Conservation (phyloP, 2,329 filamentous ascomycete species). For the Beauveria brongniartii region DNA sequence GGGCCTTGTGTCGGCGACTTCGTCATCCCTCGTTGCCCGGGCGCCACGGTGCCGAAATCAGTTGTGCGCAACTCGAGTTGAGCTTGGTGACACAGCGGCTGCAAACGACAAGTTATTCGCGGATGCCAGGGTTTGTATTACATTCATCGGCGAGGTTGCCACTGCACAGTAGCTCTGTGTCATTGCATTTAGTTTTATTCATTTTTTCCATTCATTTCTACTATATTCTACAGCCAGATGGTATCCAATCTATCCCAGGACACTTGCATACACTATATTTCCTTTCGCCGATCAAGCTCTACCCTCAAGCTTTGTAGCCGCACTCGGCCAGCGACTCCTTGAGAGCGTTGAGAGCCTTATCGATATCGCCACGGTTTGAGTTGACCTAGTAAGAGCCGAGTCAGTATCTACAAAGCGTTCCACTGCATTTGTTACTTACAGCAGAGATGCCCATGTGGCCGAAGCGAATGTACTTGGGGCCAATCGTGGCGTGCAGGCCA, state of each 20-base stretch:
- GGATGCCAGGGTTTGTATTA: background rate
- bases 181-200: background rate
- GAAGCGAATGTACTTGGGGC: constrained; percentile 85
- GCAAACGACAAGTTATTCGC: background rate
- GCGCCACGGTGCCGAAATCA: background rate
- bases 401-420: constrained; percentile 15
- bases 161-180: background rate
- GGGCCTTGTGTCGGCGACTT: background rate
- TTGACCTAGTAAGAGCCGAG: constrained; percentile 44
- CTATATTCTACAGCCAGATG: constrained; percentile 4
- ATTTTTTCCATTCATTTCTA: background rate
- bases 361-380: constrained; percentile 69
- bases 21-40: background rate
- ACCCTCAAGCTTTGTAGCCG: constrained; percentile 40
- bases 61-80: background rate
- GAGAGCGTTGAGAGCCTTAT: constrained; percentile 72
- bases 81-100: background rate
- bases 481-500: constrained; percentile 93
- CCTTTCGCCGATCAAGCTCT: background rate
- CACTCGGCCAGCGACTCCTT: constrained; percentile 67
- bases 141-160: background rate
- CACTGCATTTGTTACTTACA: constrained; percentile 35
- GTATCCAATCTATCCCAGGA: background rate
- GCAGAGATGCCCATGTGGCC: constrained; percentile 97
- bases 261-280: background rate